Conservation (phyloP, 169 alveolate genomes). For the Perkinsus olseni region DNA sequence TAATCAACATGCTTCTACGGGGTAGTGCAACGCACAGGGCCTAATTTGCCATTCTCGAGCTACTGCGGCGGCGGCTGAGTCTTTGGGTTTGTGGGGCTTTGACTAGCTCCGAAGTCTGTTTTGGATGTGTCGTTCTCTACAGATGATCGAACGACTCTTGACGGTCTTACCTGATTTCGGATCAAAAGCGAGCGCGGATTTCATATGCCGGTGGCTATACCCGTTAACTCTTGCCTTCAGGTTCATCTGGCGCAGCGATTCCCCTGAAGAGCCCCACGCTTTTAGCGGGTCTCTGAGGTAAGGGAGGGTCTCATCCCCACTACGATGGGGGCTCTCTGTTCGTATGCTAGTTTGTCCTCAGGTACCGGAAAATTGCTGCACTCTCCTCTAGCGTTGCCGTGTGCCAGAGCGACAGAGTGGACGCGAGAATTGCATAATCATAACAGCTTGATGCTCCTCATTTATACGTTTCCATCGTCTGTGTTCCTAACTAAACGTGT, state of each 20-base stretch:
- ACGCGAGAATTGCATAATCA: too few species aligned
- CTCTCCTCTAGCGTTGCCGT: not conserved
- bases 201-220: not conserved
- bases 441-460: too few species aligned
- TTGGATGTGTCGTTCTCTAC: too few species aligned
- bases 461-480: too few species aligned
- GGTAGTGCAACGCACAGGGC: too few species aligned
- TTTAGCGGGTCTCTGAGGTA: not conserved
- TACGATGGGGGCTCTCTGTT: not conserved
- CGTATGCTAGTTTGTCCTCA: not conserved
- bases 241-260: not conserved
- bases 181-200: not conserved
- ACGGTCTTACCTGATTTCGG: not conserved
- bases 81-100: too few species aligned
- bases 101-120: too few species aligned
- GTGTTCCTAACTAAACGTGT: too few species aligned
- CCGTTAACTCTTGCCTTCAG: not conserved
- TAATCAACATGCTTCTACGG: too few species aligned
- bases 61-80: too few species aligned
- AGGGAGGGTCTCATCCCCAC: not conserved
- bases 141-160: not conserved
- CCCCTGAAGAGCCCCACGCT: not conserved
- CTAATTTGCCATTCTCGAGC: too few species aligned
- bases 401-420: too few species aligned
- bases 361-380: not conserved